Conservation (phyloP, 176 grass and related monocot genomes). For the Elymus sibiricus region DNA sequence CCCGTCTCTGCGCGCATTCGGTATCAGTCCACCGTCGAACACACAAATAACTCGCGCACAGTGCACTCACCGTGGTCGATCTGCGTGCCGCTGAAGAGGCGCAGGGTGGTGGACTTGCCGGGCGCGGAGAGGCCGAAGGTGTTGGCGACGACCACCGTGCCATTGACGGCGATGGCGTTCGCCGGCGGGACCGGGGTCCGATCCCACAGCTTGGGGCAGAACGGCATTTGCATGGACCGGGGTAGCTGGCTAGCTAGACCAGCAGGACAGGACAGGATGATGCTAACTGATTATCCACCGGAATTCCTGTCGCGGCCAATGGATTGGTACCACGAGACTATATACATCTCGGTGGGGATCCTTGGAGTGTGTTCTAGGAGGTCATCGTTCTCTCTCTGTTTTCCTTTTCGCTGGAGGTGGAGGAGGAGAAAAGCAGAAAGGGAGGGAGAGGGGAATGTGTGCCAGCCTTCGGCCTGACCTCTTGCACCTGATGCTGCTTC, state of each 20-base stretch:
- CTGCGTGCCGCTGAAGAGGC: constrained; percentile 71
- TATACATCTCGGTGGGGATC: constrained; percentile 31
- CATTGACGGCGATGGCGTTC: constrained; percentile 40
- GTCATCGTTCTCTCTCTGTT: constrained; percentile 27
- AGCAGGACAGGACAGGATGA: not conserved
- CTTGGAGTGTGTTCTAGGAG: constrained; percentile 57
- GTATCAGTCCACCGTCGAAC: not conserved
- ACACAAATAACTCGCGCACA: not conserved
- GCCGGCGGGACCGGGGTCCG: not conserved
- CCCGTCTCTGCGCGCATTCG: constrained; percentile 36
- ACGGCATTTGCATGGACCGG: constrained; percentile 40
- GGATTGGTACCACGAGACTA: not conserved
- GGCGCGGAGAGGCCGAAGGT: constrained; percentile 29
- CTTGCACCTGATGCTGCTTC: constrained; percentile 52
- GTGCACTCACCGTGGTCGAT: constrained; percentile 45
- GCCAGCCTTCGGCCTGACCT: constrained; percentile 47
- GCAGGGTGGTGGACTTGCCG: constrained; percentile 54
- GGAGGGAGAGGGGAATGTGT: constrained; percentile 28
- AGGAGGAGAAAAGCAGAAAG: constrained; percentile 2
- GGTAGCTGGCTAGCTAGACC: not conserved
- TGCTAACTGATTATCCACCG: not conserved
- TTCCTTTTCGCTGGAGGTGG: not conserved
- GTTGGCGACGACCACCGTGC: constrained; percentile 55
- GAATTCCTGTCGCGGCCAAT: not conserved
- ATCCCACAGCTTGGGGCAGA: constrained; percentile 30